Conservation (phyloP, 129 eudicot species). For the Flaveria linearis region DNA sequence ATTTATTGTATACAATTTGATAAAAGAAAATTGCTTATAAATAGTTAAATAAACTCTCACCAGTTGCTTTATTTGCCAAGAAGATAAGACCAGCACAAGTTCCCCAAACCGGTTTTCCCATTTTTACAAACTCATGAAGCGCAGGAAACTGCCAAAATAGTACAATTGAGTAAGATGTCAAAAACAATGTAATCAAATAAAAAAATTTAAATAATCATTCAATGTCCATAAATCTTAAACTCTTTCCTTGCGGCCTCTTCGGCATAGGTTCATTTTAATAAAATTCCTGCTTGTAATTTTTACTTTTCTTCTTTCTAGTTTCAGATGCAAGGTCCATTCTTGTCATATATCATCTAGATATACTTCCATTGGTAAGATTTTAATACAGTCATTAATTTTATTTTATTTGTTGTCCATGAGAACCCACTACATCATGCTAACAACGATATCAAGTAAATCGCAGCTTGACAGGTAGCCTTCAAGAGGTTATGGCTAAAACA, state of each 20-base stretch:
- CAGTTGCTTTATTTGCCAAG: constrained; percentile 81
- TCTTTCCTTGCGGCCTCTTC: constrained; percentile 7
- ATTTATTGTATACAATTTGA: not conserved
- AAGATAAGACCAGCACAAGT: constrained; percentile 97
- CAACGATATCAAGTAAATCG: too few species aligned
- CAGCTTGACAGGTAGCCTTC: too few species aligned
- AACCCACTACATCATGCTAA: too few species aligned
- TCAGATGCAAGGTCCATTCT: not conserved
- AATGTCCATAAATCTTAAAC: not conserved
- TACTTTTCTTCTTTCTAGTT: not conserved
- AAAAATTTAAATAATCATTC: not conserved
- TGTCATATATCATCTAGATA: not conserved
- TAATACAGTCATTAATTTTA: not conserved
- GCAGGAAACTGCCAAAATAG: constrained; percentile 75
- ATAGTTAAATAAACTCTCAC: constrained; percentile 36
- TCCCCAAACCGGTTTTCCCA: constrained; percentile 99
- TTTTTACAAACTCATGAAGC: constrained; percentile 82
- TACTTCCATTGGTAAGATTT: not conserved
- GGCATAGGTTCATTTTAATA: constrained; percentile 2
- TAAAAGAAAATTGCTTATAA: not conserved
- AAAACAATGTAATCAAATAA: not conserved
- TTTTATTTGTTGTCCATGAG: too few species aligned
- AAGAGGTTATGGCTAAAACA: too few species aligned
- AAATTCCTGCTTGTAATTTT: not conserved
- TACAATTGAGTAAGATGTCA: constrained; percentile 7